A percentile compares a stretch with the other conserved stretches of the same genome.
These are phyloP conservation scores for Hymenotorrendiella dingleyae DNA, from an alignment of 2,329 filamentous ascomycete genomes.

Conservation along the genomic window DNA sequence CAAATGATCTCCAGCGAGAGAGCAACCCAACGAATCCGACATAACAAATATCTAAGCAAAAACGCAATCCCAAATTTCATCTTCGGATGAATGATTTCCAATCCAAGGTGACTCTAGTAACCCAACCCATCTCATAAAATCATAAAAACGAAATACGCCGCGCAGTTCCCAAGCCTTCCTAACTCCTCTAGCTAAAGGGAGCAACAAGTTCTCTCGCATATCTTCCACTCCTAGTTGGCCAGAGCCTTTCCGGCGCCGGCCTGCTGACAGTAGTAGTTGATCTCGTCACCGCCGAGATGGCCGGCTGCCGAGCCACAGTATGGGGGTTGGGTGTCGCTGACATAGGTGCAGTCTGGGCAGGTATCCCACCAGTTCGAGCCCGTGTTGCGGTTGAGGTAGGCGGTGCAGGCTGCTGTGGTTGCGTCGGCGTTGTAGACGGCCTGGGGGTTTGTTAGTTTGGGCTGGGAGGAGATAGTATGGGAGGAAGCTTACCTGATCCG, in stretches of 20 bases:
- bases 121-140: no score
- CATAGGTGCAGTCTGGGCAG: constrained; percentile 16
- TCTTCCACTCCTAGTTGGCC: background rate
- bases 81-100: no score
- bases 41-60: no score
- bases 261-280: constrained; percentile 11
- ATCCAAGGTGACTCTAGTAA: no score
- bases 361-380: constrained; percentile 11
- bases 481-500: constrained; percentile 2
- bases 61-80: no score
- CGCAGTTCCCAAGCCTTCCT: no score
- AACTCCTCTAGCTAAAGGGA: no score
- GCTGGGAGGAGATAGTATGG: background rate
- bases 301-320: background rate
- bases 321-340: background rate
- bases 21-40: no score
- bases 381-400: constrained; percentile 13
- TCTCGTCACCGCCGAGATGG: constrained; percentile 1
- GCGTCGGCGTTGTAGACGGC: constrained; percentile 13
- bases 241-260: constrained; percentile 7
- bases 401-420: constrained; percentile 10
- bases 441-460: constrained; percentile 1
- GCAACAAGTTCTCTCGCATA: no score
- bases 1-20: no score
- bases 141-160: no score